Conservation (phyloP, 1,139 yeast species). For the Taphrina betulina region DNA sequence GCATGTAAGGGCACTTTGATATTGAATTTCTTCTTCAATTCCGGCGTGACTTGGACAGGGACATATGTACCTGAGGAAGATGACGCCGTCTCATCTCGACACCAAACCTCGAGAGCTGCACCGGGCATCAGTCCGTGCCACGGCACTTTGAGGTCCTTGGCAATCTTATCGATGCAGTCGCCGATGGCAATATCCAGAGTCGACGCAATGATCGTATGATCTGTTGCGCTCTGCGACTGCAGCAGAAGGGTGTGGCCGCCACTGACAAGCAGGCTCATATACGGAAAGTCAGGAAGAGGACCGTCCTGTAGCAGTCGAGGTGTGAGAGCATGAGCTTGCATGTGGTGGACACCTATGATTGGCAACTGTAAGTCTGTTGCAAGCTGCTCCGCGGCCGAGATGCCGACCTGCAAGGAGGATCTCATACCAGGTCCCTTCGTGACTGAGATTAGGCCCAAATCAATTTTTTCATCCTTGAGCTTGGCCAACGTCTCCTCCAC, state of each 20-base stretch:
- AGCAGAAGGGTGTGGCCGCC: constrained; percentile 97
- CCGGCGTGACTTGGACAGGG: constrained; percentile 2
- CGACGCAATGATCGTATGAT: constrained; percentile 72
- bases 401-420: constrained; percentile 79
- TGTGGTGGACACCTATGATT: constrained; percentile 87
- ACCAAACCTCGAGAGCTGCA: constrained; percentile 67
- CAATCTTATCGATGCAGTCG: constrained; percentile 90
- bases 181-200: constrained; percentile 91
- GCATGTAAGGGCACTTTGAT: constrained; percentile 46
- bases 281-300: constrained; percentile 65
- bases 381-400: constrained; percentile 82
- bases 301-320: constrained; percentile 57
- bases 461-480: constrained; percentile 35
- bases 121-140: constrained; percentile 77
- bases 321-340: constrained; percentile 79
- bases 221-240: constrained; percentile 55
- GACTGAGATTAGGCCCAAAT: constrained; percentile 77
- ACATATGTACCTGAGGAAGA: constrained; percentile 2
- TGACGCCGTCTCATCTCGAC: constrained; percentile 42
- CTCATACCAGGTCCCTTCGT: constrained; percentile 98
- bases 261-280: constrained; percentile 72
- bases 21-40: constrained; percentile 28
- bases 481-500: constrained; percentile 47
- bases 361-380: constrained; percentile 76
- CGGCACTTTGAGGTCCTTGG: constrained; percentile 70